Percentiles rank a stretch among this genome's conserved stretches.
phyloP scores from a whole-genome alignment of 345 rosid species.

The Populus deltoides region DNA sequence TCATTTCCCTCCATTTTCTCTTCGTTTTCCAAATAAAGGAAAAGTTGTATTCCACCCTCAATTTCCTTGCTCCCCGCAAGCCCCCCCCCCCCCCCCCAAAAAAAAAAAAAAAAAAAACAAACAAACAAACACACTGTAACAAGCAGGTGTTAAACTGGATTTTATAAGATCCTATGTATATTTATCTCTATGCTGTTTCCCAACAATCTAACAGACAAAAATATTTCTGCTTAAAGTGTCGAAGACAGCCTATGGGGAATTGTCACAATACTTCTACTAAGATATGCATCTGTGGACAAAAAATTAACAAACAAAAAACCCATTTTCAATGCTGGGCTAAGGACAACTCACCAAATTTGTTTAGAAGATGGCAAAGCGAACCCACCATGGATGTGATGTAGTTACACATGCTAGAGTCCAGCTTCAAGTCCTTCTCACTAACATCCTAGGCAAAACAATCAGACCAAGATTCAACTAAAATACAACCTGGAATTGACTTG shows the following conservation, averaged over 20 bases:
- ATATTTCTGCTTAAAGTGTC: not conserved
- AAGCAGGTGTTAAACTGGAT: not conserved
- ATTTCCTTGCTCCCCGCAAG: too few species aligned
- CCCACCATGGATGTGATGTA: slow-evolving; percentile 50
- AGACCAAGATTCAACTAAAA: not conserved
- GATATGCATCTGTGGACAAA: not conserved
- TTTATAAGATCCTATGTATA: not conserved
- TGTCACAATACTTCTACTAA: not conserved
- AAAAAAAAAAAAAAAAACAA: too few species aligned
- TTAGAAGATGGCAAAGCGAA: slow-evolving; percentile 76
- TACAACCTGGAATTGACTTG: too few species aligned
- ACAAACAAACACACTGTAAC: too few species aligned
- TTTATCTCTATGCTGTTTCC: not conserved
- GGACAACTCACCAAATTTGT: slow-evolving; percentile 50
- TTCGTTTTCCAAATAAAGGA: too few species aligned
- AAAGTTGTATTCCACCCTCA: too few species aligned
- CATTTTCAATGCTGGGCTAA: not conserved
- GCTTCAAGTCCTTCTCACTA: slow-evolving; percentile 32
- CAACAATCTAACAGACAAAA: not conserved
- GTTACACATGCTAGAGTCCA: slow-evolving; percentile 39
- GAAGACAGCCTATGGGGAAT: not conserved
- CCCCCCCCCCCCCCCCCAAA: too few species aligned
- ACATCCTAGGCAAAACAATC: slow-evolving; percentile 37
- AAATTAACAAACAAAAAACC: not conserved
- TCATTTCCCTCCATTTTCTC: too few species aligned